Evolutionary conservation across 2,329 filamentous ascomycete genomes (phyloP).

Genomic region (Sporothrix mexicana): DNA sequence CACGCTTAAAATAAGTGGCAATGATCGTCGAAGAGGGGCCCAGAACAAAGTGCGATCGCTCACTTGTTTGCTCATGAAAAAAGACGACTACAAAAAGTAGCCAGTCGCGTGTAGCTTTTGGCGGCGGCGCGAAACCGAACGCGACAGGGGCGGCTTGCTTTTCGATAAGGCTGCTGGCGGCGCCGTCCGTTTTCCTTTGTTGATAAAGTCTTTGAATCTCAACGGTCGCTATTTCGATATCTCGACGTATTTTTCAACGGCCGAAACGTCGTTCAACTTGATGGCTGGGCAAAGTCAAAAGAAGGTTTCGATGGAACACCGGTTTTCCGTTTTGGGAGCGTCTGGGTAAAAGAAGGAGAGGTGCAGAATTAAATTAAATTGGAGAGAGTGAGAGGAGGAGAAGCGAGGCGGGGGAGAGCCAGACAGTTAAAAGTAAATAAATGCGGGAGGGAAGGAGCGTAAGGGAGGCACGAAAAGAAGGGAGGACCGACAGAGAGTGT

Average conservation of each 20-base stretch:
- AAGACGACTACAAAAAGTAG: background rate
- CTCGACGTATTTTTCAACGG: background rate
- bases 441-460: background rate
- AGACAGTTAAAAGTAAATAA: slow-evolving; percentile 17
- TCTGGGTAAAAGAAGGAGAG: background rate
- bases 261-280: background rate
- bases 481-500: background rate
- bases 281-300: background rate
- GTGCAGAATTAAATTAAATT: slow-evolving; percentile 10
- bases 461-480: background rate
- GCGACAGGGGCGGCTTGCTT: slow-evolving; percentile 4
- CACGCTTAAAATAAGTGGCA: slow-evolving; percentile 25
- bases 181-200: slow-evolving; percentile 1
- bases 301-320: background rate
- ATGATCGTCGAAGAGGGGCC: slow-evolving; percentile 13
- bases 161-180: slow-evolving; percentile 17
- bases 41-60: background rate
- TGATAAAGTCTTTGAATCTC: background rate
- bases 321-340: slow-evolving; percentile 18
- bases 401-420: background rate
- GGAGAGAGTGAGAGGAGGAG: background rate
- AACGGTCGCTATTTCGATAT: background rate
- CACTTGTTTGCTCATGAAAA: too few species aligned
- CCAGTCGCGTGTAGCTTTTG: background rate
- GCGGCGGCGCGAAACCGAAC: slow-evolving; percentile 4